Evolutionary conservation across 192 early-diverging fungal genomes (phyloP).

Genomic region (Coemansia sp.): DNA sequence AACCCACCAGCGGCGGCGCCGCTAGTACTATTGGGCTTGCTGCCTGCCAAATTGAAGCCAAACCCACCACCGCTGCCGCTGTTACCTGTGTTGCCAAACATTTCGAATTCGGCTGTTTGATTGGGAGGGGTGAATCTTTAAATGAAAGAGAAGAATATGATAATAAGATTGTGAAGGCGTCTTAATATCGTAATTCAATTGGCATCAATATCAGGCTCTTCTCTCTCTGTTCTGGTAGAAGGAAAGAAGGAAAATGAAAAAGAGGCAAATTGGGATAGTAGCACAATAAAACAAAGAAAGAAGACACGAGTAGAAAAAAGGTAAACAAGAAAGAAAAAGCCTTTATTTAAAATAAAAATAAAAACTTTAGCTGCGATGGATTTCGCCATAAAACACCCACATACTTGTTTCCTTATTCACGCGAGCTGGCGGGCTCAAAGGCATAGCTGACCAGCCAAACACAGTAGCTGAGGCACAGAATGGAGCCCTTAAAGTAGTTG

Average conservation of each 20-base stretch:
- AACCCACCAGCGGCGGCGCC: conserved; percentile 13
- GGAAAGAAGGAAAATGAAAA: too few species aligned
- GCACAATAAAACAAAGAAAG: too few species aligned
- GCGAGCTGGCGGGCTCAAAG: conserved; percentile 61
- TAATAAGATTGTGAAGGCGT: too few species aligned
- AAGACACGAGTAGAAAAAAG: not conserved
- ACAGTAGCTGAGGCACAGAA: conserved; percentile 82
- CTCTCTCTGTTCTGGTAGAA: too few species aligned
- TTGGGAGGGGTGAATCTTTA: too few species aligned
- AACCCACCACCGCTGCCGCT: conserved; percentile 5
- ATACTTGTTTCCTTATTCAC: conserved; percentile 23
- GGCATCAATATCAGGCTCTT: too few species aligned
- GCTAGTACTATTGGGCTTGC: conserved; percentile 6
- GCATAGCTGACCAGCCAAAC: conserved; percentile 80
- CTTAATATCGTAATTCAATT: too few species aligned
- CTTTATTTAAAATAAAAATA: conserved; percentile 5
- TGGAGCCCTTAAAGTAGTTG: conserved; percentile 96
- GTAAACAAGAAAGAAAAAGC: conserved; percentile 4
- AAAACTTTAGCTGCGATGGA: not conserved
- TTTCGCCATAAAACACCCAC: not conserved
- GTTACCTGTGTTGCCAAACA: conserved; percentile 22
- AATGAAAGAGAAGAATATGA: too few species aligned
- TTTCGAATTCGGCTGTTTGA: conserved; percentile 4
- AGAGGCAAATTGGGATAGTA: too few species aligned
- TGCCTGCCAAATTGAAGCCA: conserved; percentile 18